Base-by-base conservation (phyloP, 2,329 filamentous ascomycete species). In the Purpureocillium lavendulum region DNA sequence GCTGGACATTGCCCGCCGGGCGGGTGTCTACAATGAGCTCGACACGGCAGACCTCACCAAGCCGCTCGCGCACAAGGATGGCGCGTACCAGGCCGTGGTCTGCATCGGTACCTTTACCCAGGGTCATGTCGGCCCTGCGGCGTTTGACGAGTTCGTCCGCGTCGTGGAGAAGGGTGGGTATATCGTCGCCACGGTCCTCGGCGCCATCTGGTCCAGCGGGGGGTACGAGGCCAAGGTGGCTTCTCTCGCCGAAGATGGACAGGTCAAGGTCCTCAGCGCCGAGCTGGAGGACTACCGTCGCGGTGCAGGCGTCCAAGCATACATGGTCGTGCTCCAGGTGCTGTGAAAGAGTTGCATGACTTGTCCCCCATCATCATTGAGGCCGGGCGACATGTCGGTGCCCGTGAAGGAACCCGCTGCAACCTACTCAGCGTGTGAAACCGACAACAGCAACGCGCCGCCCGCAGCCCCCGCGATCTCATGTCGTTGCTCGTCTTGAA, bases 51-150 rank as follows among this genome's bases (percentile, higher is more conserved):
- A 77, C 47, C 53, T 77, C 44, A 69, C 66, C 14, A 56, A 62
- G 36, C 58, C 53, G 1, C 58, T 77, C 12, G 48, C 58, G 4
- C 52, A 55, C 30, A 43, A 55, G 4, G 61, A 67, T 43, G 57
- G 58, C 9, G 56, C 54, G 3, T 76, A 74, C 45, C 71, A 74
- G 37, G 64, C 66, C 4, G 61, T 76, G 14, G 64, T 66, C 1
- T 77, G 73, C 55, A 65, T 69, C 17, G 73, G 73, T 18, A 76
- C 71, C 3, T 65, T 77, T 44, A 77, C 74, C 0, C 62, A 67
- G 39, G 71, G 70, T 10, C 73, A 77, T 45, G 66, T 77, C 29
- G 73, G 72, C 1, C 71, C 73, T 0, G 51, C 52, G 33, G 67
- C 67, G 3, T 47, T 77, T 31, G 52, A 59, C 16, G 73, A 77